Base-by-base conservation (phyloP, 805 yeast species). In the Tetrapisispora taiwanensis region DNA sequence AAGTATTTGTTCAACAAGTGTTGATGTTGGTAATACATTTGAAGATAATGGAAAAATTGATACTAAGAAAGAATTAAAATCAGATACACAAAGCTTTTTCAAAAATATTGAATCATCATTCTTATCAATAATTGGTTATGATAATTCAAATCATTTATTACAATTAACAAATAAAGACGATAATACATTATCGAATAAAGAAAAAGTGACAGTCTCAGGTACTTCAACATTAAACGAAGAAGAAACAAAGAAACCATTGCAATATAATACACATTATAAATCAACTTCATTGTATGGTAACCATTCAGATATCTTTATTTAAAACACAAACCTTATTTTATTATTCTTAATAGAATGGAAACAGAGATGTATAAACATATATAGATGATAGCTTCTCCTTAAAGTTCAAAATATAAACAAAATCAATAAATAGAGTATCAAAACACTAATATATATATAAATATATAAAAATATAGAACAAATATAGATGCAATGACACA, bases 1-100 rank as follows among this genome's bases (percentile, higher is more conserved):
- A 4, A 41, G 44, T 30, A 30, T 41, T 6, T 41, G 44, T 30
- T 41, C 44, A 3, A 41, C 44, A 6, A 19, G 24, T 19, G 28
- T 30, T 35, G 35, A 30, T 26, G 7, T 14, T 17, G 34, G 34
- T n/a, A 31, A 31, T 31, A 31, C 14, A 31, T 31, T 22, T 22
- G 26, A 28, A 10, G 30, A 24, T 24, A 17, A 17, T 14, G 28
- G 3, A 27, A 17, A 22, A 2, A 15, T 10, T 14, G 24, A n/a
- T 4, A 17, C 22, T 15, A 17, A 27, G n/a, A 37, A 26, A 31
- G 34, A 31, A 6, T 8, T 31, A 8, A 31, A 31, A 31, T n/a
- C 30, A 7, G 39, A 36, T 3, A 24, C 27, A 7, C 27, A 26
- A 15, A 36, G 39, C 20, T 36, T 36, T 15, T 36, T 36, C 30